A percentile compares a stretch with the other conserved stretches of the same genome.
phyloP scores from a whole-genome alignment of 768 basidiomycete species.

The Bullera alba region DNA sequence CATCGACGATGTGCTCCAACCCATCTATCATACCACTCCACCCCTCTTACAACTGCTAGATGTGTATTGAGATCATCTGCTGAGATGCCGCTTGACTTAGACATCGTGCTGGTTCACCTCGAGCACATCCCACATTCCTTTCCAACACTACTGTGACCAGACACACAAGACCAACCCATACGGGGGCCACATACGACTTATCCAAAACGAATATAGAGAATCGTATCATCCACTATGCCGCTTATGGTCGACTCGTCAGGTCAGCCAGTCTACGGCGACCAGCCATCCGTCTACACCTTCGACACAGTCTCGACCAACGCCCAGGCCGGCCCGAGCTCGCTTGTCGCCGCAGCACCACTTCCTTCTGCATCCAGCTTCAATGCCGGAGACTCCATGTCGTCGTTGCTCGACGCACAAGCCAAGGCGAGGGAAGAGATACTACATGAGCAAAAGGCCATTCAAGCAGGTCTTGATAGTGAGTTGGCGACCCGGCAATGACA shows the following conservation, averaged over 20 bases:
- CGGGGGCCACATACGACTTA: no score
- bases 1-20: no score
- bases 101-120: no score
- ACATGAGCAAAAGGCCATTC: conserved; percentile 11
- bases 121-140: no score
- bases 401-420: not conserved
- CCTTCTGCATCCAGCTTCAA: not conserved
- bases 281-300: not conserved
- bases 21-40: no score
- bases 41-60: no score
- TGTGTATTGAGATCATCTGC: no score
- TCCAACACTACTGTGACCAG: no score
- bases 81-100: no score
- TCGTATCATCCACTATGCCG: not conserved
- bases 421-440: conserved; percentile 2
- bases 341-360: not conserved
- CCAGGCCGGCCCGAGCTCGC: not conserved
- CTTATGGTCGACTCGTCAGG: not conserved
- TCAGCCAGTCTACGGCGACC: not conserved
- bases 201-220: no score
- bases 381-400: no score
- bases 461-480: conserved; percentile 19
- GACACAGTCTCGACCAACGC: not conserved
- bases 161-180: no score
- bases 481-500: not conserved